Evolutionary conservation across 495 filamentous ascomycete genomes (phyloP).

Genomic region (Neurospora sp.): DNA sequence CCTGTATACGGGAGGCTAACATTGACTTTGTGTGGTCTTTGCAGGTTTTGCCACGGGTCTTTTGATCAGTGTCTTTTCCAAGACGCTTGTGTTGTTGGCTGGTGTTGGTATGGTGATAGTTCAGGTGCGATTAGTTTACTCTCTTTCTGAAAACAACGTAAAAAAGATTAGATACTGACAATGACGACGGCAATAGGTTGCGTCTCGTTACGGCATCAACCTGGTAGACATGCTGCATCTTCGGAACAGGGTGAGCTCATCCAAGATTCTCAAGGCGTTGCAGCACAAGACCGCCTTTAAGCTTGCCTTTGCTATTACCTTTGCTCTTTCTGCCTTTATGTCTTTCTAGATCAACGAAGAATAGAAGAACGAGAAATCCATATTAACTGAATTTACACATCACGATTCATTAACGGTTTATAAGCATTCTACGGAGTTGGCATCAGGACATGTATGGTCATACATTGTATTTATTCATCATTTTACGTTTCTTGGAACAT

Average conservation of each 20-base stretch:
- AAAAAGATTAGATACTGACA: background rate
- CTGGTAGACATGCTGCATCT: conserved; percentile 33
- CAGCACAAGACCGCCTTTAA: conserved; percentile 66
- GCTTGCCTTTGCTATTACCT: conserved; percentile 64
- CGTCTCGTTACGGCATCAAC: conserved; percentile 64
- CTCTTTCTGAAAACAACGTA: background rate
- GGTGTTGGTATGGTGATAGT: conserved; percentile 59
- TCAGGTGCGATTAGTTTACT: conserved; percentile 44
- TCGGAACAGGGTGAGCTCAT: conserved; percentile 35
- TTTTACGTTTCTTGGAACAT: background rate
- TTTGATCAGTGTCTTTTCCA: conserved; percentile 64
- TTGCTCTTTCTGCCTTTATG: conserved; percentile 68
- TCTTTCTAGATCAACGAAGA: conserved; percentile 34
- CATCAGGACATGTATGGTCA: background rate
- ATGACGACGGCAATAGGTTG: conserved; percentile 36
- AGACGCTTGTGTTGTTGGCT: conserved; percentile 59
- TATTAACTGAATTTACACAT: background rate
- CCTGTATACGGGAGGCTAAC: background rate
- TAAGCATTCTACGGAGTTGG: background rate
- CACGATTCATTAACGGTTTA: background rate
- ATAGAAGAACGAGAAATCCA: background rate
- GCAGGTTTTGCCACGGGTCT: conserved; percentile 59
- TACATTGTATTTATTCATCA: background rate
- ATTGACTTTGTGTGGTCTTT: background rate
- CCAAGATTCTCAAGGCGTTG: conserved; percentile 46